Conservation (phyloP, 164 flowering plant species). For the Sextonia rubra region DNA sequence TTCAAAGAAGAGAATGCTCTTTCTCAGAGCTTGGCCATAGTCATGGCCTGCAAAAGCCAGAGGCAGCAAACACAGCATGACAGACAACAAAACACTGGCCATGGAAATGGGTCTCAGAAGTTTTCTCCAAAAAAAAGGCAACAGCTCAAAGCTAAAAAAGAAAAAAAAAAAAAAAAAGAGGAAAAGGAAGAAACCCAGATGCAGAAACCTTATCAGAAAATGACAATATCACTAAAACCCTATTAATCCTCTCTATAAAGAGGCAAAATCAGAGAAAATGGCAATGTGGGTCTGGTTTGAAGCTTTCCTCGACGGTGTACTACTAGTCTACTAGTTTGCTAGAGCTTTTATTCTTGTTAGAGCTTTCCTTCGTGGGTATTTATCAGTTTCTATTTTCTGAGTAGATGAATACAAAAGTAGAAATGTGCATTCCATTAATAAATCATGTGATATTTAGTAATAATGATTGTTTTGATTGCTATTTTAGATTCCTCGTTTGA, state of each 20-base stretch:
- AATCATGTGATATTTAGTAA: too few relatives aligned
- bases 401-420: too few relatives aligned
- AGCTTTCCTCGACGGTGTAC: not conserved
- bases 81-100: slow-evolving; percentile 31
- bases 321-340: not conserved
- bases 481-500: too few relatives aligned
- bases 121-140: slow-evolving; percentile 28
- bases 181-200: slow-evolving; percentile 11
- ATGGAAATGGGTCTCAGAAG: slow-evolving; percentile 24
- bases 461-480: too few relatives aligned
- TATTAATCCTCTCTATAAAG: not conserved
- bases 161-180: not conserved
- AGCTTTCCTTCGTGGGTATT: not conserved
- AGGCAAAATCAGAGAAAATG: not conserved
- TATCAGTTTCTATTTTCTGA: not conserved
- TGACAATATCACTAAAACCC: not conserved
- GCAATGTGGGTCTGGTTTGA: slow-evolving; percentile 5
- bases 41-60: slow-evolving; percentile 64
- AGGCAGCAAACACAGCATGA: slow-evolving; percentile 36
- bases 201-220: not conserved
- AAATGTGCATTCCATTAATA: too few relatives aligned
- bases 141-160: too few relatives aligned
- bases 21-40: slow-evolving; percentile 71
- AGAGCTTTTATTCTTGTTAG: not conserved
- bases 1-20: slow-evolving; percentile 86